A percentile compares a stretch with the other conserved stretches of the same genome.
Evolutionary conservation across 352 stramenopile species (phyloP).

Genomic region (Globisporangium cylindrosporum): DNA sequence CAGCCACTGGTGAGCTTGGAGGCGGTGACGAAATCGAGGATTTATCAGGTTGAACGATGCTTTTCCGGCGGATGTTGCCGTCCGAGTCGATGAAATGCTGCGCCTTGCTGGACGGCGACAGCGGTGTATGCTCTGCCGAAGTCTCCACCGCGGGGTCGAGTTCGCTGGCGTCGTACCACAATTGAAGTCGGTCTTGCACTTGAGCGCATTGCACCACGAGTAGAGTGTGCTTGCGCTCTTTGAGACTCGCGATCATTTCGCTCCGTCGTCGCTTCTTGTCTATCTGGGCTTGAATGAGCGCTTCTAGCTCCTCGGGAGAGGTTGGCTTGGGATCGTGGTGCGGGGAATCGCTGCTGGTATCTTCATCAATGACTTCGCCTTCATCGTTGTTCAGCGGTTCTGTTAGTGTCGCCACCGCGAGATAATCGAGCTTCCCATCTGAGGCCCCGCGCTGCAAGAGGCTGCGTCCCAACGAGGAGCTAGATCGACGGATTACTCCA

Average conservation of each 20-base stretch:
- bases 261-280: conserved; percentile 23
- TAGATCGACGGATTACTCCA: conserved; percentile 40
- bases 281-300: not conserved
- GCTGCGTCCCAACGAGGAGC: conserved; percentile 20
- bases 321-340: not conserved
- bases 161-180: conserved; percentile 31
- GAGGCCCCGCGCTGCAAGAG: conserved; percentile 31
- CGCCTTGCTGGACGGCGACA: conserved; percentile 26
- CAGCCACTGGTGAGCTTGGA: not conserved
- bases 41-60: not conserved
- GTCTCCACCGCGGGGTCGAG: conserved; percentile 31
- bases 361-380: not conserved
- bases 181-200: conserved; percentile 24
- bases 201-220: conserved; percentile 19
- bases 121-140: conserved; percentile 22
- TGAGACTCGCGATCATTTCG: conserved; percentile 20
- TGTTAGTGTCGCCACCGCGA: not conserved
- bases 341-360: not conserved
- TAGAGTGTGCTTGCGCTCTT: conserved; percentile 25
- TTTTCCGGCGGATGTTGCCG: conserved; percentile 35
- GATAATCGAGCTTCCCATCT: conserved; percentile 20
- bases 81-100: conserved; percentile 30
- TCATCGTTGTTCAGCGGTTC: not conserved
- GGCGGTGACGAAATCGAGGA: not conserved
- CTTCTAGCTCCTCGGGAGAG: conserved; percentile 4